Evolutionary conservation across 768 basidiomycete genomes (phyloP).

Genomic region (Podaxis sp.): DNA sequence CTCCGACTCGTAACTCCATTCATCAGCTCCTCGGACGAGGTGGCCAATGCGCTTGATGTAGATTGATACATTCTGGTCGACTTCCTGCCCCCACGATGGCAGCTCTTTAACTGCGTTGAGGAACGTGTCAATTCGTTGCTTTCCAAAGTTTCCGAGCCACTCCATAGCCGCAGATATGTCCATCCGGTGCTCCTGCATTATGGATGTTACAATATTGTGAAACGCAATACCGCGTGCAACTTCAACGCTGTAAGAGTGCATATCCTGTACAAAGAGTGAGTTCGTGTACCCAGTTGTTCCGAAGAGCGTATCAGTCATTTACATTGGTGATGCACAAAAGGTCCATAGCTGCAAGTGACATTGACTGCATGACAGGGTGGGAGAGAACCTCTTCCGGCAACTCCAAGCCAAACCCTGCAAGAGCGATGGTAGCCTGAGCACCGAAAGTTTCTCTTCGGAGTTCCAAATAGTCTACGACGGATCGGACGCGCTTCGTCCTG

Average conservation of each 20-base stretch:
- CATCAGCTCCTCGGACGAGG: slow-evolving; percentile 19
- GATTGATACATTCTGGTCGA: slow-evolving; percentile 16
- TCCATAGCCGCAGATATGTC: slow-evolving; percentile 19
- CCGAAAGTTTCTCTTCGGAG: slow-evolving; percentile 22
- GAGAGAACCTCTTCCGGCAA: slow-evolving; percentile 23
- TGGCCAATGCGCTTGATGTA: slow-evolving; percentile 19
- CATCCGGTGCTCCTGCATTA: slow-evolving; percentile 20
- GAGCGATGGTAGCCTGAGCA: slow-evolving; percentile 17
- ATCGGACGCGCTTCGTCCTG: slow-evolving; percentile 10
- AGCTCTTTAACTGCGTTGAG: slow-evolving; percentile 7
- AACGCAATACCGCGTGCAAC: slow-evolving; percentile 19
- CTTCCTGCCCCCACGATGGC: slow-evolving; percentile 19
- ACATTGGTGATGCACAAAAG: slow-evolving; percentile 22
- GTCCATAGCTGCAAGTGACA: slow-evolving; percentile 18
- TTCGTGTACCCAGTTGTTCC: neutral
- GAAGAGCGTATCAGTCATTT: neutral
- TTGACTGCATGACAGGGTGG: slow-evolving; percentile 19
- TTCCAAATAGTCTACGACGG: slow-evolving; percentile 19
- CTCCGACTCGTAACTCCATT: slow-evolving; percentile 11
- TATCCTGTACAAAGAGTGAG: slow-evolving; percentile 18
- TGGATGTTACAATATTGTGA: slow-evolving; percentile 24
- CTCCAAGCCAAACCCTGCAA: slow-evolving; percentile 23
- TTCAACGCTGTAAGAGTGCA: slow-evolving; percentile 23
- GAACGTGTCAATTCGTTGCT: slow-evolving; percentile 11
- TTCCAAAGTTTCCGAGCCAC: slow-evolving; percentile 17